Evolutionary conservation across 2,329 filamentous ascomycete genomes (phyloP).

Genomic region (Incumbomyces delicatus): DNA sequence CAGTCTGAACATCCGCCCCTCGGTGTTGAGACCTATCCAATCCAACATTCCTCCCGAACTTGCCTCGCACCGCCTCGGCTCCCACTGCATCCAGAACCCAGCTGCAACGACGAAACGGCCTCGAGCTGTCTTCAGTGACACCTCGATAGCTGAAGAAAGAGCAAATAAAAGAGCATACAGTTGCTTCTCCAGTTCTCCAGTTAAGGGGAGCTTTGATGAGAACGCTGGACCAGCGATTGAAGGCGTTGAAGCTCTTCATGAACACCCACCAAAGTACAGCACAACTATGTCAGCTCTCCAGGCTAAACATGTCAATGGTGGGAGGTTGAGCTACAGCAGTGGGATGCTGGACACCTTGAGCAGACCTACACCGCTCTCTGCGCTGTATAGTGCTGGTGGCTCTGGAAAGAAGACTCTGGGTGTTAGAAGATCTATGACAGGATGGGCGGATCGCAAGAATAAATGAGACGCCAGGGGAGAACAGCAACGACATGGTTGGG

Average conservation of each 20-base stretch:
- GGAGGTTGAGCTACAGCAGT: background rate
- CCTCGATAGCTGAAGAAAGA: background rate
- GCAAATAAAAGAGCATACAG: background rate
- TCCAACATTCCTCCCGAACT: constrained; percentile 4
- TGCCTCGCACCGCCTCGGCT: background rate
- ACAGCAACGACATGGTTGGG: no score
- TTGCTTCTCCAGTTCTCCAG: constrained; percentile 7
- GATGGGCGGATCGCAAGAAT: constrained; percentile 8
- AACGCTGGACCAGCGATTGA: background rate
- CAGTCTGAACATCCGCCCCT: background rate
- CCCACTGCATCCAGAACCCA: background rate
- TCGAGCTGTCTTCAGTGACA: background rate
- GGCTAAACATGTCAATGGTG: background rate
- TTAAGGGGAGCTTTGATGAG: background rate
- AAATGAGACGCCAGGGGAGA: background rate
- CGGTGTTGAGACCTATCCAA: background rate
- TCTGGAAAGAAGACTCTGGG: constrained; percentile 6
- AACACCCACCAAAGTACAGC: constrained; percentile 1
- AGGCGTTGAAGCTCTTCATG: background rate
- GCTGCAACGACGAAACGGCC: background rate
- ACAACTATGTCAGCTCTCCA: constrained; percentile 1
- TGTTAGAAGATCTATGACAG: constrained; percentile 6
- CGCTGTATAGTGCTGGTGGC: background rate
- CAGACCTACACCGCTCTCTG: background rate
- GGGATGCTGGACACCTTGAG: constrained; percentile 3